A percentile compares a stretch with the other conserved stretches of the same genome.
phyloP scores from a whole-genome alignment of 2,329 filamentous ascomycete species.

The Teratosphaeria zuluensis region DNA sequence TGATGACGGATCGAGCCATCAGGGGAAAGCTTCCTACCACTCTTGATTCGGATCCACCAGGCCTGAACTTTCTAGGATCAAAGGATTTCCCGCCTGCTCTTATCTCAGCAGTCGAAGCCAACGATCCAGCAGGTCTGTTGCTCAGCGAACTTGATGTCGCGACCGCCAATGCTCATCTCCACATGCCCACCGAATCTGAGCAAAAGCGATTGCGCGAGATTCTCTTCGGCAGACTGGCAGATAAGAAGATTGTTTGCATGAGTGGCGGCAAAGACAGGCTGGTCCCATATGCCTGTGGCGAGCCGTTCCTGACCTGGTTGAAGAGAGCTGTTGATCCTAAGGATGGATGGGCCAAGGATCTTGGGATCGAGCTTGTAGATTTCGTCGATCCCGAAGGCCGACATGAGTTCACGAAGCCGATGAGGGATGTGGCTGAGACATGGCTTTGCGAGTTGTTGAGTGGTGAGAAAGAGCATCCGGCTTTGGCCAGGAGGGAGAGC shows the following conservation, averaged over 20 bases:
- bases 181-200: constrained; percentile 33
- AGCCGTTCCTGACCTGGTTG: constrained; percentile 54
- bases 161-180: constrained; percentile 19
- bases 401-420: constrained; percentile 57
- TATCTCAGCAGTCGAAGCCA: constrained; percentile 50
- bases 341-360: constrained; percentile 46
- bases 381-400: constrained; percentile 58
- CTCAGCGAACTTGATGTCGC: constrained; percentile 37
- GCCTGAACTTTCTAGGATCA: constrained; percentile 62
- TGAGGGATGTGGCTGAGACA: constrained; percentile 56
- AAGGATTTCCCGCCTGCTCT: constrained; percentile 65
- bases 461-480: constrained; percentile 8
- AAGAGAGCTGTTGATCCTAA: constrained; percentile 38
- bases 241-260: constrained; percentile 56
- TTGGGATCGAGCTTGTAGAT: constrained; percentile 51
- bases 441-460: constrained; percentile 47
- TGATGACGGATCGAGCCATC: constrained; percentile 71
- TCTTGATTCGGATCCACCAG: constrained; percentile 47
- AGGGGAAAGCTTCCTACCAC: constrained; percentile 53
- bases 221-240: constrained; percentile 29
- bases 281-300: constrained; percentile 56
- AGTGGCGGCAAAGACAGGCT: constrained; percentile 60
- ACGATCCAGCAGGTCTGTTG: constrained; percentile 68
- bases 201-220: constrained; percentile 32
- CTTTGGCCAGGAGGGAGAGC: neutral